Percentiles rank a stretch among this genome's conserved stretches.
These are phyloP conservation scores for Fonsecaea nubica DNA, from an alignment of 2,329 filamentous ascomycete species.

Conservation along the genomic window DNA sequence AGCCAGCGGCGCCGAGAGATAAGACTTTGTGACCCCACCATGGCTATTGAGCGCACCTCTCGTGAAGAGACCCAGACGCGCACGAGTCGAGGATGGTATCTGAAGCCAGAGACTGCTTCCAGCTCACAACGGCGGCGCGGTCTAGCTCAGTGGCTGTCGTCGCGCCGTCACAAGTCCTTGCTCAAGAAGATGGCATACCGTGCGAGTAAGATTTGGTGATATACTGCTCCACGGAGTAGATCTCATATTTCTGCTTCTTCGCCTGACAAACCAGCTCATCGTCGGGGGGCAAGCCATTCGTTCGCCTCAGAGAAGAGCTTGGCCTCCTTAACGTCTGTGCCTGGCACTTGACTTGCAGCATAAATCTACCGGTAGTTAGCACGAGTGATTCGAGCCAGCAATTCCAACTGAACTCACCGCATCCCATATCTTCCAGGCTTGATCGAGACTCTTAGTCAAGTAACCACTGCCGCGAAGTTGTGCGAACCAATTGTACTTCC, in stretches of 20 bases:
- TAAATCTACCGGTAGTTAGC: slow-evolving; percentile 54
- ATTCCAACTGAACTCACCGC: slow-evolving; percentile 56
- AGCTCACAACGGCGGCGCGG: background rate
- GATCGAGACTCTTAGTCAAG: slow-evolving; percentile 62
- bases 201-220: background rate
- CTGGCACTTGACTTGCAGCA: slow-evolving; percentile 62
- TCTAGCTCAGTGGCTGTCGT: background rate
- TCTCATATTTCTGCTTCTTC: background rate
- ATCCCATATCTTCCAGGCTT: slow-evolving; percentile 69
- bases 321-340: slow-evolving; percentile 59
- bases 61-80: background rate
- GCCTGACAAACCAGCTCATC: slow-evolving; percentile 22
- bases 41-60: background rate
- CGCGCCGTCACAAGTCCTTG: background rate
- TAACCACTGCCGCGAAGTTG: slow-evolving; percentile 34
- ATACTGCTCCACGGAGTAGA: background rate
- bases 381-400: slow-evolving; percentile 4
- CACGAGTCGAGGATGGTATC: background rate
- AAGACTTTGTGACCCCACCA: background rate
- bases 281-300: slow-evolving; percentile 58
- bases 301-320: slow-evolving; percentile 66
- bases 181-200: background rate
- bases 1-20: background rate
- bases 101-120: background rate
- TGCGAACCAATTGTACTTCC: slow-evolving; percentile 37